phyloP scores from a whole-genome alignment of 2,329 filamentous ascomycete species.

The Chaetomiaceae sp. region DNA sequence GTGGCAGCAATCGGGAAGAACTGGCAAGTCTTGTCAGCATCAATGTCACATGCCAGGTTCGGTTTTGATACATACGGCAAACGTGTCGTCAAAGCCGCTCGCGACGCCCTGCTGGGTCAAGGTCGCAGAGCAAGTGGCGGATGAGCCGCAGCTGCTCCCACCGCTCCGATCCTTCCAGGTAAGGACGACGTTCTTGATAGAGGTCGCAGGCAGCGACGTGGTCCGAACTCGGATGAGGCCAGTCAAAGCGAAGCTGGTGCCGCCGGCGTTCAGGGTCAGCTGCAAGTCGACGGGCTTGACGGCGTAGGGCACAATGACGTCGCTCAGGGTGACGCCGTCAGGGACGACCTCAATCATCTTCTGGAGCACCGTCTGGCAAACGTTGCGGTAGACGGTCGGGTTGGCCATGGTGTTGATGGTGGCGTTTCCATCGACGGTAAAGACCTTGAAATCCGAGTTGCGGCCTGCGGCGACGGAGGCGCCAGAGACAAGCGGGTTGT shows the following conservation, averaged over 20 bases:
- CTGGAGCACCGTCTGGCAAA: conserved; percentile 49
- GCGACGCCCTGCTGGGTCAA: conserved; percentile 44
- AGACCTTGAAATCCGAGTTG: conserved; percentile 54
- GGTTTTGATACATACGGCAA: conserved; percentile 37
- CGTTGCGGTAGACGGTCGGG: conserved; percentile 39
- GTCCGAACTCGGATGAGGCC: conserved; percentile 55
- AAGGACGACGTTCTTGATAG: conserved; percentile 45
- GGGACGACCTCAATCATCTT: conserved; percentile 61
- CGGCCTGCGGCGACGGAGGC: conserved; percentile 40
- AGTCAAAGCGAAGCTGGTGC: conserved; percentile 43
- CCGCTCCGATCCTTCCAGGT: conserved; percentile 54
- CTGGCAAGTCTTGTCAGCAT: conserved; percentile 8
- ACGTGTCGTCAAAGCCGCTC: conserved; percentile 56
- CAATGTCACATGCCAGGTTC: not conserved
- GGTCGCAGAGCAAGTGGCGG: conserved; percentile 40
- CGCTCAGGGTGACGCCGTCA: conserved; percentile 43
- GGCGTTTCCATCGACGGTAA: conserved; percentile 49
- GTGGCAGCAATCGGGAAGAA: conserved; percentile 47
- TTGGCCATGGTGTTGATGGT: conserved; percentile 48
- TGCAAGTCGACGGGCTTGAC: conserved; percentile 57
- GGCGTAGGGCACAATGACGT: conserved; percentile 50
- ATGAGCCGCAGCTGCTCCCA: conserved; percentile 38
- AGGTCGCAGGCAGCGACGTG: conserved; percentile 39
- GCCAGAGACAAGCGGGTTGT: conserved; percentile 51
- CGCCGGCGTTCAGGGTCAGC: conserved; percentile 47